Conservation (phyloP, 768 basidiomycete species). For the Tricholoma furcatifolium region DNA sequence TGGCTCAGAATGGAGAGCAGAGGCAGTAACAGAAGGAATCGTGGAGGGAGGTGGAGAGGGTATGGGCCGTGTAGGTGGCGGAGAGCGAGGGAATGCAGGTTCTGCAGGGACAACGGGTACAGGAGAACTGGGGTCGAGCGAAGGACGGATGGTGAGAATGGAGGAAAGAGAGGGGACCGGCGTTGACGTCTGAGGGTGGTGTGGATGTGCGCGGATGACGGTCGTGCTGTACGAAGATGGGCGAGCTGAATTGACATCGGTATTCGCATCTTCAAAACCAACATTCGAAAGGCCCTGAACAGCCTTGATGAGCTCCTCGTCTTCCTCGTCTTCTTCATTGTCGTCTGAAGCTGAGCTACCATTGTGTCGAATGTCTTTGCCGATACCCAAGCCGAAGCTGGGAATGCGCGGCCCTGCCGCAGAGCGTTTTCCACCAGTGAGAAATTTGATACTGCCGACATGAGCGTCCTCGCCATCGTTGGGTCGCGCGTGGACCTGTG, state of each 20-base stretch:
- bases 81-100: slow-evolving; percentile 16
- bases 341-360: slow-evolving; percentile 46
- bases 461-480: slow-evolving; percentile 68
- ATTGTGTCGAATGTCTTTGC: slow-evolving; percentile 51
- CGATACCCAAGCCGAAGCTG: slow-evolving; percentile 78
- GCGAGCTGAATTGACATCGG: slow-evolving; percentile 34
- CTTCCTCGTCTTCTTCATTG: slow-evolving; percentile 68
- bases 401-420: slow-evolving; percentile 72
- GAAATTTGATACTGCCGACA: slow-evolving; percentile 83
- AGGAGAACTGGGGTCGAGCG: slow-evolving; percentile 44
- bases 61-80: slow-evolving; percentile 14
- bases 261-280: slow-evolving; percentile 53
- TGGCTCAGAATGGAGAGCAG: no score
- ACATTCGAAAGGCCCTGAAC: slow-evolving; percentile 53
- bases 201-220: slow-evolving; percentile 54
- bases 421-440: slow-evolving; percentile 66
- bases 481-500: slow-evolving; percentile 71
- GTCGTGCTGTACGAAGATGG: slow-evolving; percentile 69
- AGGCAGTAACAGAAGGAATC: not conserved
- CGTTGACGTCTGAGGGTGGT: slow-evolving; percentile 34
- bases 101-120: slow-evolving; percentile 36
- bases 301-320: slow-evolving; percentile 67
- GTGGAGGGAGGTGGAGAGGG: not conserved
- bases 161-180: slow-evolving; percentile 63
- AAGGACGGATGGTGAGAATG: slow-evolving; percentile 67